Conservation (phyloP, 208 protist species). For the Trypanosoma boissoni region DNA sequence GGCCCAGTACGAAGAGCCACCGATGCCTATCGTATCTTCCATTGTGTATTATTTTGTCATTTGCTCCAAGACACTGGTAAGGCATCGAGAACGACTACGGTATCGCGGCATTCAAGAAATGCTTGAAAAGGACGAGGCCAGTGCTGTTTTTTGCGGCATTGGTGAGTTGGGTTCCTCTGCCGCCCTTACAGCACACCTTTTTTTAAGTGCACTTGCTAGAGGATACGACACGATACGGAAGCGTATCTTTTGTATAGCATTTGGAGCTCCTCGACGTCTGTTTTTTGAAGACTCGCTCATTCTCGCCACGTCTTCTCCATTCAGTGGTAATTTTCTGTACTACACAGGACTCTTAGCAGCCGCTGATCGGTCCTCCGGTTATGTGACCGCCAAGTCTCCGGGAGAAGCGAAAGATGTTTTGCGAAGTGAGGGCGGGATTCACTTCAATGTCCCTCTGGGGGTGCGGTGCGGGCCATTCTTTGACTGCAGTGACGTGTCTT, state of each 20-base stretch:
- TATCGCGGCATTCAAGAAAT: slow-evolving; percentile 20
- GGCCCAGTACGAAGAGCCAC: slow-evolving; percentile 18
- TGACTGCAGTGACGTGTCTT: background rate
- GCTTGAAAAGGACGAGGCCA: slow-evolving; percentile 29
- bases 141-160: slow-evolving; percentile 55
- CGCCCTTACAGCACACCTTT: slow-evolving; percentile 30
- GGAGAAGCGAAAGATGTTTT: background rate
- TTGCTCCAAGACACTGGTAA: slow-evolving; percentile 24
- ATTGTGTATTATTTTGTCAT: slow-evolving; percentile 31
- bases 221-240: slow-evolving; percentile 3
- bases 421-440: background rate
- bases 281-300: slow-evolving; percentile 32
- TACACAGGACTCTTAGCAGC: slow-evolving; percentile 21
- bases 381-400: background rate
- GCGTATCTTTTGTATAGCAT: slow-evolving; percentile 54
- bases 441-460: slow-evolving; percentile 29
- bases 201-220: slow-evolving; percentile 33
- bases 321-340: slow-evolving; percentile 47
- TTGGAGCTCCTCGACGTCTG: slow-evolving; percentile 37
- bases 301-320: slow-evolving; percentile 31
- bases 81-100: slow-evolving; percentile 19
- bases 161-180: slow-evolving; percentile 36
- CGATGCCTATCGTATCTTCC: slow-evolving; percentile 17
- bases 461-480: slow-evolving; percentile 21
- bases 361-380: slow-evolving; percentile 5